Base-by-base conservation (phyloP, 2,329 filamentous ascomycete genomes). In the Epichloe sylvatica region DNA sequence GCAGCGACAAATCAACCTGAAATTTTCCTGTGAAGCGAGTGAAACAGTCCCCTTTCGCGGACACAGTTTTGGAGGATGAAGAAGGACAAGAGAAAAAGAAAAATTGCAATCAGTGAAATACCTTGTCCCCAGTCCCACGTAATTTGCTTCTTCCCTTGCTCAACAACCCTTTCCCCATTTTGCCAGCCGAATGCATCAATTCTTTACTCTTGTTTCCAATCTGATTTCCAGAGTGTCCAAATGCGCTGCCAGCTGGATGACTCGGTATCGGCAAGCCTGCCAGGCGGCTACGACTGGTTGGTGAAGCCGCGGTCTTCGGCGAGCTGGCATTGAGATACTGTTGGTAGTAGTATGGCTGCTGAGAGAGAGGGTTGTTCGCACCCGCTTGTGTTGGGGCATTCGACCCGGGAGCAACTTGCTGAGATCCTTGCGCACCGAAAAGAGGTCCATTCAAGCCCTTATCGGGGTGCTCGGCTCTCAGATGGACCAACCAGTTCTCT, bases 81-180 rank as follows among this genome's bases (percentile, higher is more conserved):
- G 51, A 51, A 47, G 53, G 57, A 49, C 50, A 54, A 62, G 57
- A 23, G 1, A 60, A 66, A 62, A 60, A 19, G 17, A 19, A 49
- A 51, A 53, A 61, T 66, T 62, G 65, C 59, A 57, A 63, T 77
- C 73, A 83, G 70, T 81, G 77, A 81, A 87, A 88, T 85, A 90
- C 86, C 86, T 94, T 94, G 68, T 92, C 86, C 62, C 81, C 80
- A 55, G 77, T 78, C 63, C 75, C 77, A 54, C 76, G 73, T 64
- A 95, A 80, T 67, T 87, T 91, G 69, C 78, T 91, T 70, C 86
- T 91, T 57, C 90, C 87, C 70, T 94, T 94, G 56, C 85, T 88
- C 65, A 96, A 83, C 55, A 96, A 68, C 47, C 90, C 91, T 71
- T 95, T 95, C 45, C 90, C 89, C 51, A 88, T 87, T 63, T 87